A percentile compares a stretch with the other conserved stretches of the same genome.
phyloP scores from a whole-genome alignment of 768 basidiomycete genomes.

The Mrakia gelida region DNA sequence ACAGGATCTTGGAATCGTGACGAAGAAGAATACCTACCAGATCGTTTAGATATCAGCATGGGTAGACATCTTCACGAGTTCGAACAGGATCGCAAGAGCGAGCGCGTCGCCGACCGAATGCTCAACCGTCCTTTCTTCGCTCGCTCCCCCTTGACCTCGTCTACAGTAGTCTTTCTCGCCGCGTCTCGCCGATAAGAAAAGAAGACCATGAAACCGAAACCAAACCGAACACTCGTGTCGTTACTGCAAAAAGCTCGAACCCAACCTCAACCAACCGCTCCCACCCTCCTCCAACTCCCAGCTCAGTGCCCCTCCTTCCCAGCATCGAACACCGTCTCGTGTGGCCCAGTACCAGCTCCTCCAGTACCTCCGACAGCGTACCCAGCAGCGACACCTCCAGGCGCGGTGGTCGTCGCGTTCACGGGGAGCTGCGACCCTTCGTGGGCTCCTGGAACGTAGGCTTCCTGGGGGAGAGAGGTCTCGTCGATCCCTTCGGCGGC shows the following conservation, averaged over 20 bases:
- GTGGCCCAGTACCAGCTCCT: neutral
- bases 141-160: too few species aligned
- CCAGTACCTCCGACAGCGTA: constrained; percentile 7
- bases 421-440: neutral
- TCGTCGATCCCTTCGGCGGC: constrained; percentile 78
- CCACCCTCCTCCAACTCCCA: neutral
- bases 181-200: too few species aligned
- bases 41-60: neutral
- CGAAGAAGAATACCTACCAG: constrained; percentile 15
- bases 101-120: too few species aligned
- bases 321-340: constrained; percentile 12
- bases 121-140: too few species aligned
- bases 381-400: neutral
- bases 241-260: too few species aligned
- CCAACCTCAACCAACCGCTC: neutral
- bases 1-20: constrained; percentile 39
- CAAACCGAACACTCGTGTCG: too few species aligned
- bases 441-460: constrained; percentile 62
- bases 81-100: too few species aligned
- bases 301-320: neutral
- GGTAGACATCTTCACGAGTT: neutral
- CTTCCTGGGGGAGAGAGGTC: constrained; percentile 65
- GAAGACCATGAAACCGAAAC: too few species aligned
- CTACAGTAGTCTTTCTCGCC: too few species aligned
- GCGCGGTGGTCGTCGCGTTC: constrained; percentile 4